Percentiles rank a stretch among this genome's conserved stretches.
phyloP scores from a whole-genome alignment of 345 rosid genomes.

The Gynandropsis gynandra region DNA sequence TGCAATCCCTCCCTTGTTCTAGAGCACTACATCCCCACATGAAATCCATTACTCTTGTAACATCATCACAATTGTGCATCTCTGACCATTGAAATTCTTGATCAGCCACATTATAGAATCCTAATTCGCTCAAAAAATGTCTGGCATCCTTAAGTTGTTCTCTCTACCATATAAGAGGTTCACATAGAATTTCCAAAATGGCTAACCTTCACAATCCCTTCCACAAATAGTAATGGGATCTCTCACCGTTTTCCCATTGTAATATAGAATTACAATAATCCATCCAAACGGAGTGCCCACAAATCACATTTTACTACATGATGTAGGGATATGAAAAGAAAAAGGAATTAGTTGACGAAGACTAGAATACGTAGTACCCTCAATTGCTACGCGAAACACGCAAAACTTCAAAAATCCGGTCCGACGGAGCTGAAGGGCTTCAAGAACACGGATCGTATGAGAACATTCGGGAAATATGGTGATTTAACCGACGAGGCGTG shows the following conservation, averaged over 20 bases:
- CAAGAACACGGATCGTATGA: constrained; percentile 3
- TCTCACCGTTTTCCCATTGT: constrained; percentile 10
- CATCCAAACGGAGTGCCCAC: not conserved
- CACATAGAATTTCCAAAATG: not conserved
- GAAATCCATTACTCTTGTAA: too few relatives aligned
- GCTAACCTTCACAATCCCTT: not conserved
- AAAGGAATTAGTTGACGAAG: not conserved
- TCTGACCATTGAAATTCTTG: too few relatives aligned
- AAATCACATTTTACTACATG: not conserved
- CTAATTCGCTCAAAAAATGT: too few relatives aligned
- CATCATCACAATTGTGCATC: too few relatives aligned
- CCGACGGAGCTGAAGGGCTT: constrained; percentile 3
- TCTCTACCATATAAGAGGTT: not conserved
- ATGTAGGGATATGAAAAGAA: not conserved
- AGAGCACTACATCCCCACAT: too few relatives aligned
- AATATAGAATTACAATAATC: not conserved
- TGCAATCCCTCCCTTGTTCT: too few relatives aligned
- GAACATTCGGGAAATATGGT: not conserved
- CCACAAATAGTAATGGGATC: not conserved
- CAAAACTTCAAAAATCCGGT: constrained; percentile 1
- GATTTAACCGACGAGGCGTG: constrained; percentile 8
- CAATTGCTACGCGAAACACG: not conserved
- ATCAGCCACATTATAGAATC: too few relatives aligned
- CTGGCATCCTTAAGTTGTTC: too few relatives aligned
- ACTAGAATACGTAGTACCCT: constrained; percentile 1